Percentiles rank a stretch among this genome's conserved stretches.
phyloP scores from a whole-genome alignment of 2,329 filamentous ascomycete genomes.

The Trichoderma polysporum region DNA sequence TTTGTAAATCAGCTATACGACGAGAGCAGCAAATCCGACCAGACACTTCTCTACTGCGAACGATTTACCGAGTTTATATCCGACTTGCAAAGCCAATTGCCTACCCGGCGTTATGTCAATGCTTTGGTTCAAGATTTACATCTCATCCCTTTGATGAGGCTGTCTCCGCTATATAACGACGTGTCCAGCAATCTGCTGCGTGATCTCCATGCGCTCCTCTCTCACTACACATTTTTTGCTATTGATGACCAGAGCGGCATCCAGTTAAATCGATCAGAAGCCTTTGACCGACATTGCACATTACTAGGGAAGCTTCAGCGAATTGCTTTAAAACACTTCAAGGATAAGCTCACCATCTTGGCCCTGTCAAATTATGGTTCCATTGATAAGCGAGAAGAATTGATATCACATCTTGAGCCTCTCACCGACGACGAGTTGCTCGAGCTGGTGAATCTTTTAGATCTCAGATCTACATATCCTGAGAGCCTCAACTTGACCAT shows the following conservation, averaged over 20 bases:
- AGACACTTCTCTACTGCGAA: constrained; percentile 75
- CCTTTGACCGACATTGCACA: constrained; percentile 77
- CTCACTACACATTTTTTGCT: constrained; percentile 83
- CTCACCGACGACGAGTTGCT: constrained; percentile 74
- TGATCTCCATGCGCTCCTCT: constrained; percentile 76
- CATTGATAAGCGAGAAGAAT: constrained; percentile 75
- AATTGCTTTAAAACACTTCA: constrained; percentile 76
- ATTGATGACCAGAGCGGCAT: constrained; percentile 88
- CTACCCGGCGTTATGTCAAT: constrained; percentile 91
- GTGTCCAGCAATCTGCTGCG: constrained; percentile 74
- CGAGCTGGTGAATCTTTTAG: constrained; percentile 66
- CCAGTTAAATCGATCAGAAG: constrained; percentile 69
- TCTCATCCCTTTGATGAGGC: constrained; percentile 69
- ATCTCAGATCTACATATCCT: constrained; percentile 82
- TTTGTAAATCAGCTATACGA: constrained; percentile 75
- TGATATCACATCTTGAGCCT: constrained; percentile 70
- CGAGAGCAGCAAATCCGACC: constrained; percentile 54
- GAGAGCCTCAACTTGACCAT: constrained; percentile 62
- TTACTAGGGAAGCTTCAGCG: constrained; percentile 77
- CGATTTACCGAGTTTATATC: constrained; percentile 88
- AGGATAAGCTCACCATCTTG: constrained; percentile 85
- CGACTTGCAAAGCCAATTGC: constrained; percentile 89
- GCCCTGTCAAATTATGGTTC: constrained; percentile 90
- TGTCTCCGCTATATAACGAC: constrained; percentile 76
- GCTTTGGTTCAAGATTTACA: constrained; percentile 84